Evolutionary conservation across 176 grass and related monocot species (phyloP).

Genomic region (Pharus latifolius): DNA sequence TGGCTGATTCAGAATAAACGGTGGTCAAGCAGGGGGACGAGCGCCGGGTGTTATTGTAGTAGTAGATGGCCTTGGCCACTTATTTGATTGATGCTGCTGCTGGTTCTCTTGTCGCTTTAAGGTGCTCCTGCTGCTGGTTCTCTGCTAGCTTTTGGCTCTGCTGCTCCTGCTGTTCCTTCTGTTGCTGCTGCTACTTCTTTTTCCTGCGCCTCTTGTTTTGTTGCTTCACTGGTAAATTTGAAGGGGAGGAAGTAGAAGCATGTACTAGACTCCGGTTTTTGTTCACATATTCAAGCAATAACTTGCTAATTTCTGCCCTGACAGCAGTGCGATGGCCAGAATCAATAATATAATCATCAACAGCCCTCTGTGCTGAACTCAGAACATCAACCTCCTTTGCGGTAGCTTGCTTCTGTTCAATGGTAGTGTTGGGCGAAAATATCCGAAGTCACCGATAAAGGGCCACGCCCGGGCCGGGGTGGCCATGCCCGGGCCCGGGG

Average conservation of each 20-base stretch:
- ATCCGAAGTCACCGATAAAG: too few relatives aligned
- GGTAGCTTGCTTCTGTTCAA: not conserved
- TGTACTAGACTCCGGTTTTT: not conserved
- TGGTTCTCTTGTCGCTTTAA: not conserved
- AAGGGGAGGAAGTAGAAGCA: not conserved
- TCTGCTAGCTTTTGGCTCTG: not conserved
- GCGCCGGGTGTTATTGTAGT: not conserved
- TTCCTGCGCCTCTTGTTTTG: not conserved
- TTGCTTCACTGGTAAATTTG: not conserved
- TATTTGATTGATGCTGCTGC: not conserved
- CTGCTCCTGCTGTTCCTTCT: not conserved
- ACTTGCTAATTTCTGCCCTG: not conserved
- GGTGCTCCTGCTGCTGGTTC: not conserved
- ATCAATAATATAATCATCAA: conserved; percentile 7
- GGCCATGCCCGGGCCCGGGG: too few relatives aligned
- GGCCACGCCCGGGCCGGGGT: too few relatives aligned
- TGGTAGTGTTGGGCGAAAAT: too few relatives aligned
- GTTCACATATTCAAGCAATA: not conserved
- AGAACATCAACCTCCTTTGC: not conserved
- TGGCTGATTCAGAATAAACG: not conserved
- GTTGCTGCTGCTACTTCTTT: not conserved
- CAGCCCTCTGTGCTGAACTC: not conserved
- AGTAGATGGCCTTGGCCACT: not conserved
- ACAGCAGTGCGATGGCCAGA: not conserved
- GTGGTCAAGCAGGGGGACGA: not conserved